phyloP scores from a whole-genome alignment of 1,284 basidiomycete species.

The Cryptococcus sp. region DNA sequence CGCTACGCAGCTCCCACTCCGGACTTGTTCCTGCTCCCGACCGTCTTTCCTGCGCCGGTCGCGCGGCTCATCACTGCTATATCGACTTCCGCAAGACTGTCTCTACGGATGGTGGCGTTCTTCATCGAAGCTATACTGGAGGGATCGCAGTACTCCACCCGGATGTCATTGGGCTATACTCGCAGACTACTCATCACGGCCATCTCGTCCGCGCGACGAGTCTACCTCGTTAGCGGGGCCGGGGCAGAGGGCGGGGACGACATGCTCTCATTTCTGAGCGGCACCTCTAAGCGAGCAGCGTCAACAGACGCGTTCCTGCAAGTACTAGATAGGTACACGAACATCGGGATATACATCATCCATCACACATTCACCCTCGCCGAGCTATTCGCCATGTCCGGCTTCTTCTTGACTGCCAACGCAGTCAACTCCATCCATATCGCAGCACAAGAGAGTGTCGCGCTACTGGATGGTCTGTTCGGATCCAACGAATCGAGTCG shows the following conservation, averaged over 20 bases:
- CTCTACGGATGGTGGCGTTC: constrained; percentile 50
- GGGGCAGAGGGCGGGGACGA: constrained; percentile 26
- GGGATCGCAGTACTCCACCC: constrained; percentile 41
- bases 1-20: constrained; percentile 1
- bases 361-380: constrained; percentile 59
- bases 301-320: constrained; percentile 48
- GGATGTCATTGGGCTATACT: constrained; percentile 48
- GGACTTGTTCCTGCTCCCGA: constrained; percentile 25
- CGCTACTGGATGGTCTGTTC: constrained; percentile 58
- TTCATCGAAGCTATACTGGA: constrained; percentile 55
- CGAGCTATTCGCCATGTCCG: constrained; percentile 59
- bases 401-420: constrained; percentile 55
- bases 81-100: constrained; percentile 49
- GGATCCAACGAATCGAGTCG: constrained; percentile 59
- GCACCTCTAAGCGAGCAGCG: background rate
- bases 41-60: constrained; percentile 51
- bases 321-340: constrained; percentile 58
- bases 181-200: constrained; percentile 52
- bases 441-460: constrained; percentile 57
- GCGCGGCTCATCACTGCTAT: constrained; percentile 53
- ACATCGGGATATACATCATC: constrained; percentile 58
- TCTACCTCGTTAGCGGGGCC: constrained; percentile 41
- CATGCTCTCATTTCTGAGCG: constrained; percentile 11
- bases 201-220: constrained; percentile 50
- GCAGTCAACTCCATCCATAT: constrained; percentile 48